Conservation (phyloP, 2,329 filamentous ascomycete species). For the Cordyceps javanica region DNA sequence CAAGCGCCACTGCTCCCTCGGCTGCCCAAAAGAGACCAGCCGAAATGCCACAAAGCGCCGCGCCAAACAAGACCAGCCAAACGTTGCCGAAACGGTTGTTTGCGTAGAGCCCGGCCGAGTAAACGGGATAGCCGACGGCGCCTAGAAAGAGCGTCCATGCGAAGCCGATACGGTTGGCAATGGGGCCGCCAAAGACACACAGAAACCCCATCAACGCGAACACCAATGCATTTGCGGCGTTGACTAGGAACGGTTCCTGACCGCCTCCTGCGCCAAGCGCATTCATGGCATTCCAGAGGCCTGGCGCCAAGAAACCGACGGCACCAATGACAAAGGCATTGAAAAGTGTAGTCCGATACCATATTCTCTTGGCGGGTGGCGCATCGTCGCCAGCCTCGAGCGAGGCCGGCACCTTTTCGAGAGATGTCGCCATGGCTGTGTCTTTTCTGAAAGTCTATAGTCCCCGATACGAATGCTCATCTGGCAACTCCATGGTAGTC, state of each 20-base stretch:
- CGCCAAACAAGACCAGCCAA: slow-evolving; percentile 45
- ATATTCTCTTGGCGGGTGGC: slow-evolving; percentile 20
- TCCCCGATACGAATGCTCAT: background rate
- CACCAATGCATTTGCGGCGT: slow-evolving; percentile 44
- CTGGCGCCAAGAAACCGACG: slow-evolving; percentile 45
- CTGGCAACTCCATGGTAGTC: background rate
- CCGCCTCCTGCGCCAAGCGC: slow-evolving; percentile 46
- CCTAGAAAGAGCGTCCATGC: slow-evolving; percentile 38
- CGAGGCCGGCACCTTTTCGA: background rate
- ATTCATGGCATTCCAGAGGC: slow-evolving; percentile 52
- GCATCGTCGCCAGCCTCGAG: background rate
- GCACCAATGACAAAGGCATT: slow-evolving; percentile 47
- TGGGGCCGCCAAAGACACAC: slow-evolving; percentile 41
- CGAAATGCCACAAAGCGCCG: slow-evolving; percentile 40
- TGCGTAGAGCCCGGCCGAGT: slow-evolving; percentile 40
- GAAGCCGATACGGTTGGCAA: slow-evolving; percentile 43
- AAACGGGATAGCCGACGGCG: slow-evolving; percentile 42
- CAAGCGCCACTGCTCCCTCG: slow-evolving; percentile 43
- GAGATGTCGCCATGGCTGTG: background rate
- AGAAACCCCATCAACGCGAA: slow-evolving; percentile 40
- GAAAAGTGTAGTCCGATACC: slow-evolving; percentile 47
- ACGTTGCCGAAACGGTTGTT: slow-evolving; percentile 45
- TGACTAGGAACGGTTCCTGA: slow-evolving; percentile 42
- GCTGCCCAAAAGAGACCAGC: slow-evolving; percentile 46
- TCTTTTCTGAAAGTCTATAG: background rate